A percentile compares a stretch with the other conserved stretches of the same genome.
phyloP scores from a whole-genome alignment of 2,329 filamentous ascomycete species.

The Colletotrichum cordylinicola region DNA sequence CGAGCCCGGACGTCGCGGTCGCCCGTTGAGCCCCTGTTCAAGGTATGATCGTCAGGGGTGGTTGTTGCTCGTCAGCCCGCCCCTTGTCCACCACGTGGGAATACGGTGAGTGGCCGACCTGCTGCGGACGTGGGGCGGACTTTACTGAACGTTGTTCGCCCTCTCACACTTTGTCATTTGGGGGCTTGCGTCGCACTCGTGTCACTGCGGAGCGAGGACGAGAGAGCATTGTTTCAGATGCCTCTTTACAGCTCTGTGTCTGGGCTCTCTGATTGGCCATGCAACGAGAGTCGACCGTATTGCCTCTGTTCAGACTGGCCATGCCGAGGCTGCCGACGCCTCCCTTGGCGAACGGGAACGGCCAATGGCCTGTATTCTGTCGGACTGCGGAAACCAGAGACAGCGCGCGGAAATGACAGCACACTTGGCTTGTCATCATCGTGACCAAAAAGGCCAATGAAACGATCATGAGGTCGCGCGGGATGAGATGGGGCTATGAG shows the following conservation, averaged over 20 bases:
- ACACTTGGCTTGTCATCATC: not conserved
- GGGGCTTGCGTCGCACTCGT: slow-evolving; percentile 12
- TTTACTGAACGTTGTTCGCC: not conserved
- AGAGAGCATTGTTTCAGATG: slow-evolving; percentile 19
- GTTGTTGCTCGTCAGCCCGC: not conserved
- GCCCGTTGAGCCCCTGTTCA: not conserved
- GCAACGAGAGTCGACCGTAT: not conserved
- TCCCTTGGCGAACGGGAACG: not conserved
- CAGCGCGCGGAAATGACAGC: not conserved
- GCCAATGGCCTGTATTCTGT: not conserved
- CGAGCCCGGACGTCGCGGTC: not conserved
- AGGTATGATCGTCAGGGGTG: slow-evolving; percentile 20
- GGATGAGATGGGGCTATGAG: not conserved
- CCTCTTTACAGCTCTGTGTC: not conserved
- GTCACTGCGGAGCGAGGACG: slow-evolving; percentile 13
- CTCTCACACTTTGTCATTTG: slow-evolving; percentile 1
- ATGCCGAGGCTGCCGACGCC: slow-evolving; percentile 10
- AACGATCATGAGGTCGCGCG: not conserved
- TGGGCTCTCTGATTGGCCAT: not conserved
- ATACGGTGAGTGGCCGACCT: slow-evolving; percentile 3
- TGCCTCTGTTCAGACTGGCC: not conserved
- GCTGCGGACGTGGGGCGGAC: slow-evolving; percentile 1
- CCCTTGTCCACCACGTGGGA: slow-evolving; percentile 20
- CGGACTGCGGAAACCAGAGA: not conserved
- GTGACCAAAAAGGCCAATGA: not conserved